Conservation (phyloP, 805 yeast species). For the Diddensiella santjacobensis region DNA sequence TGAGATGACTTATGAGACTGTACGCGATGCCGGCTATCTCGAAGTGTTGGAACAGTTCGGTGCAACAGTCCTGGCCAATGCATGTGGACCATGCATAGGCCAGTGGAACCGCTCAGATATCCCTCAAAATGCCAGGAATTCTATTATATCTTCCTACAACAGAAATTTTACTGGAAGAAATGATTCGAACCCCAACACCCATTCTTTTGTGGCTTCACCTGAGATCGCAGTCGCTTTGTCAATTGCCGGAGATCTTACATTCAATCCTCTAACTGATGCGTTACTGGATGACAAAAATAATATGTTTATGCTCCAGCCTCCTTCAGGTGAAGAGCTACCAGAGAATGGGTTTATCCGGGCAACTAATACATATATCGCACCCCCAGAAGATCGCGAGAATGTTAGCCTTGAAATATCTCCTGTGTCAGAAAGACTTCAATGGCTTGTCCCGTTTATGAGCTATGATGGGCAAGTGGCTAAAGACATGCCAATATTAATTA, state of each 20-base stretch:
- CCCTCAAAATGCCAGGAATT: constrained; percentile 90
- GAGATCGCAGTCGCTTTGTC: constrained; percentile 94
- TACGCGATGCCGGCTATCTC: constrained; percentile 91
- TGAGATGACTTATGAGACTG: constrained; percentile 96
- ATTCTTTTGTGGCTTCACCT: constrained; percentile 96
- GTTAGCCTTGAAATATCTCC: constrained; percentile 79
- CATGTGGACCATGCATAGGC: constrained; percentile 99
- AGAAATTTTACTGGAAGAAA: constrained; percentile 97
- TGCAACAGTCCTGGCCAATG: constrained; percentile 91
- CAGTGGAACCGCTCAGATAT: constrained; percentile 96
- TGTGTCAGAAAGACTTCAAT: constrained; percentile 92
- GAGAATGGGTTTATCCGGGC: constrained; percentile 84
- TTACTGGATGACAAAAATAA: constrained; percentile 84
- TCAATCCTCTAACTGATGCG: constrained; percentile 91
- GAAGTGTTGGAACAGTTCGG: constrained; percentile 85
- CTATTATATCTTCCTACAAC: constrained; percentile 94
- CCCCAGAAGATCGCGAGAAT: constrained; percentile 78
- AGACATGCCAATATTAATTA: constrained; percentile 88
- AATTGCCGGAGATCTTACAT: constrained; percentile 90
- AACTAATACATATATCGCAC: constrained; percentile 93
- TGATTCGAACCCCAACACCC: constrained; percentile 96
- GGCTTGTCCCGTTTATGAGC: constrained; percentile 85
- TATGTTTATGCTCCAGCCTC: constrained; percentile 82
- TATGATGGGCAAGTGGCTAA: constrained; percentile 95
- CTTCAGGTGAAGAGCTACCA: constrained; percentile 88